These are phyloP conservation scores for Rhodotorula graminis DNA, from an alignment of 768 basidiomycete genomes.

Conservation along the genomic window DNA sequence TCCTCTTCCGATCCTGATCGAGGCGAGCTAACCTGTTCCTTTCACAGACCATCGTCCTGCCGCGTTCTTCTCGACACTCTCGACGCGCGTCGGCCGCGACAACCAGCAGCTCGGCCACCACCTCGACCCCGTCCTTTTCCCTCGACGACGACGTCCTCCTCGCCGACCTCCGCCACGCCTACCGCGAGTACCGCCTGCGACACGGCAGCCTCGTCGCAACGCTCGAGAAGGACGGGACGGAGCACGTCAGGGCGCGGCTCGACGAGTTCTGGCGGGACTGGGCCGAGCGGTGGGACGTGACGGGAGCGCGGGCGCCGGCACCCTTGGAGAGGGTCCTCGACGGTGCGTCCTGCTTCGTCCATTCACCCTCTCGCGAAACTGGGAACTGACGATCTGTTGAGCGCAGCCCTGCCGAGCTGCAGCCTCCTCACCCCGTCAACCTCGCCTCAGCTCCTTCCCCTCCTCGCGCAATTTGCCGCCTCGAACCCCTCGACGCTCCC, in stretches of 20 bases:
- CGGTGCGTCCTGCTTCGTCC: neutral
- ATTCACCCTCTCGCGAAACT: no score
- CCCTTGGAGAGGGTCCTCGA: neutral
- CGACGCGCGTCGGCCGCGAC: constrained; percentile 16
- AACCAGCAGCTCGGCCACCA: neutral
- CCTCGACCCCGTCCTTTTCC: neutral
- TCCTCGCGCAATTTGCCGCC: constrained; percentile 30
- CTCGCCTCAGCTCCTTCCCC: constrained; percentile 14
- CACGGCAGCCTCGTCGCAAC: neutral
- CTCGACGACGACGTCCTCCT: constrained; percentile 27
- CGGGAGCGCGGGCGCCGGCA: neutral
- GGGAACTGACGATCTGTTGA: no score
- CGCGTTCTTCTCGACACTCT: neutral
- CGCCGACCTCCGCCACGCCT: neutral
- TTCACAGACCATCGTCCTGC: constrained; percentile 16
- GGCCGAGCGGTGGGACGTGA: constrained; percentile 6
- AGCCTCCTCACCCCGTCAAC: neutral
- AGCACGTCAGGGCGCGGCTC: neutral
- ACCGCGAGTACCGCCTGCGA: constrained; percentile 14
- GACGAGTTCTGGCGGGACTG: constrained; percentile 12
- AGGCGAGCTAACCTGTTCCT: neutral
- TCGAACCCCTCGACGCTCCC: constrained; percentile 14
- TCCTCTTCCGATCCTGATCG: neutral
- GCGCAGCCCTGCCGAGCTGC: constrained; percentile 9
- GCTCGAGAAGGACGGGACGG: constrained; percentile 4